Evolutionary conservation across 192 early-diverging fungal genomes (phyloP).

Genomic region (Linnemannia zychae): DNA sequence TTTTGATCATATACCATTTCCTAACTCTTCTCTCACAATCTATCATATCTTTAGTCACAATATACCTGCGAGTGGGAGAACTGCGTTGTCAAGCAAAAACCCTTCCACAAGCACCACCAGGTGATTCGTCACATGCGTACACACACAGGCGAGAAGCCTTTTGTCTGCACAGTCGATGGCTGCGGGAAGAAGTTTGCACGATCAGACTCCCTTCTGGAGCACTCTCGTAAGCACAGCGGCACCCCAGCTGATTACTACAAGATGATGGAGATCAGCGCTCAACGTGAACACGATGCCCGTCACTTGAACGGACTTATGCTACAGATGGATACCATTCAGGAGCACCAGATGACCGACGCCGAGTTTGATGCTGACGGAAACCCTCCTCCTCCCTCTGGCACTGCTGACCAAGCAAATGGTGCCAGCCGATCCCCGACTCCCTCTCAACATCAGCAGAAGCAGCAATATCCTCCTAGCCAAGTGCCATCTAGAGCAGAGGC

Average conservation of each 20-base stretch:
- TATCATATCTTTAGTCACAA: slow-evolving; percentile 34
- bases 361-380: slow-evolving; percentile 6
- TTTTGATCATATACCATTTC: neutral
- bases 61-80: slow-evolving; percentile 68
- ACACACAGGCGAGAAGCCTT: slow-evolving; percentile 85
- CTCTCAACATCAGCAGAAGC: slow-evolving; percentile 9
- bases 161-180: slow-evolving; percentile 72
- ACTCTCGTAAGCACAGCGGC: slow-evolving; percentile 67
- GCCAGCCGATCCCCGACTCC: slow-evolving; percentile 8
- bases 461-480: neutral
- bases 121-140: slow-evolving; percentile 80
- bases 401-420: neutral
- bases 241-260: slow-evolving; percentile 52
- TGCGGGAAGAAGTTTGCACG: slow-evolving; percentile 83
- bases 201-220: slow-evolving; percentile 79
- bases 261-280: slow-evolving; percentile 51
- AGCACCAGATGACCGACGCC: slow-evolving; percentile 27
- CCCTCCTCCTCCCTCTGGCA: neutral
- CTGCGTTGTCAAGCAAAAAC: slow-evolving; percentile 67
- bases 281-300: slow-evolving; percentile 49
- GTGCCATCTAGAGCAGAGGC: slow-evolving; percentile 10
- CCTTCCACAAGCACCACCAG: slow-evolving; percentile 81
- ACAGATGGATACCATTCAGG: slow-evolving; percentile 52
- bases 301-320: slow-evolving; percentile 49
- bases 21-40: neutral